phyloP scores from a whole-genome alignment of 2,329 filamentous ascomycete genomes.

The Colletotrichum sp. region DNA sequence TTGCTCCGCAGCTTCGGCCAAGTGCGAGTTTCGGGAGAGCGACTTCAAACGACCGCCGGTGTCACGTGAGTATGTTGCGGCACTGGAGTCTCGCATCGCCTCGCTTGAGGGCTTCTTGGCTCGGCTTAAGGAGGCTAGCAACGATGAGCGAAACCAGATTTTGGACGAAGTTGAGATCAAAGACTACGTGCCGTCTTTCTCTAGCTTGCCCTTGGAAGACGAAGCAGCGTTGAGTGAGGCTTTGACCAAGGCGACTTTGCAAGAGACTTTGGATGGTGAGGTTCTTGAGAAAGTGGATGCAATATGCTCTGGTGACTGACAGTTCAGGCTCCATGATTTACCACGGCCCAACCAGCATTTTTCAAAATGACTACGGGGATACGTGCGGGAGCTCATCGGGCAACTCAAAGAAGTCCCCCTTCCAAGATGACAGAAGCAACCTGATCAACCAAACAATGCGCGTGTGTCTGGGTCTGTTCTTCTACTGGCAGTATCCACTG shows the following conservation, averaged over 20 bases:
- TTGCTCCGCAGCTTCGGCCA: slow-evolving; percentile 12
- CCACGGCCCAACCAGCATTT: slow-evolving; percentile 30
- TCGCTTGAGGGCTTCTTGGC: slow-evolving; percentile 25
- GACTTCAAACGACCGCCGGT: slow-evolving; percentile 21
- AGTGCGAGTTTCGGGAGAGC: slow-evolving; percentile 23
- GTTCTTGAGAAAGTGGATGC: not conserved
- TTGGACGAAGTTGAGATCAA: slow-evolving; percentile 37
- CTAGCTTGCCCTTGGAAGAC: not conserved
- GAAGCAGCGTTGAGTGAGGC: slow-evolving; percentile 4
- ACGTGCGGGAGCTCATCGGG: not conserved
- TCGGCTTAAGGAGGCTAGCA: slow-evolving; percentile 37
- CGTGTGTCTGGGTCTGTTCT: slow-evolving; percentile 27
- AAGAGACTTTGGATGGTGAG: slow-evolving; percentile 10
- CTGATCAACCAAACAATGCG: slow-evolving; percentile 1
- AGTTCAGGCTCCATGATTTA: slow-evolving; percentile 18
- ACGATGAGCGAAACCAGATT: slow-evolving; percentile 30
- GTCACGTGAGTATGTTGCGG: slow-evolving; percentile 30
- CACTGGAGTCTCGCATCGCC: slow-evolving; percentile 29
- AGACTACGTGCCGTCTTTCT: slow-evolving; percentile 23
- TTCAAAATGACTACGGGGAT: slow-evolving; percentile 8
- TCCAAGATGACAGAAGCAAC: not conserved
- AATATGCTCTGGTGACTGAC: not conserved
- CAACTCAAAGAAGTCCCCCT: not conserved
- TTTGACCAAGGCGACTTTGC: slow-evolving; percentile 7
- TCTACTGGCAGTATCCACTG: slow-evolving; percentile 32